Conservation (phyloP, 331 rosid genomes). For the Erythrophleum ivorense region DNA sequence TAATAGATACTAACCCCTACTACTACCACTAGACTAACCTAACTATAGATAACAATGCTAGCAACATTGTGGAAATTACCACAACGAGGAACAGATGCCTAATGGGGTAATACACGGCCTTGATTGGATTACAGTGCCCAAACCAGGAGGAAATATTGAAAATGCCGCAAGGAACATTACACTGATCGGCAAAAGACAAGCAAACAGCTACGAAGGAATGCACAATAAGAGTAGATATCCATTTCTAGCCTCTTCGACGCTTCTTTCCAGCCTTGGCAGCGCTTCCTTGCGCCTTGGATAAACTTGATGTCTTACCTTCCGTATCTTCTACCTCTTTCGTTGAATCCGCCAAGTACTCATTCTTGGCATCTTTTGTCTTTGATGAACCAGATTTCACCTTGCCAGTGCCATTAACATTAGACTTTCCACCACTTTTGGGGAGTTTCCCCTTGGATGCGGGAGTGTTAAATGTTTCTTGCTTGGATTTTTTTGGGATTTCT, state of each 20-base stretch:
- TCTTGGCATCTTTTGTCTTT: slow-evolving; percentile 53
- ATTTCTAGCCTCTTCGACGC: slow-evolving; percentile 61
- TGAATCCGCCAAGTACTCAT: slow-evolving; percentile 48
- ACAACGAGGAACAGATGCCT: slow-evolving; percentile 32
- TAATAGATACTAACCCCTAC: slow-evolving; percentile 47
- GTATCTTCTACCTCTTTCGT: slow-evolving; percentile 44
- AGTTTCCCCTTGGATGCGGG: slow-evolving; percentile 60
- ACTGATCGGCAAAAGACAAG: neutral
- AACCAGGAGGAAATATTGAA: slow-evolving; percentile 33
- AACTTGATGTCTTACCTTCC: slow-evolving; percentile 57
- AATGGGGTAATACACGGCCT: slow-evolving; percentile 40
- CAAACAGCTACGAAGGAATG: slow-evolving; percentile 18
- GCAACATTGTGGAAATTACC: neutral
- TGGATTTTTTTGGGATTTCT: slow-evolving; percentile 61
- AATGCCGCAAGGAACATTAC: slow-evolving; percentile 11
- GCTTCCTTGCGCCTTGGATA: slow-evolving; percentile 56
- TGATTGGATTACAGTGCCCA: slow-evolving; percentile 34
- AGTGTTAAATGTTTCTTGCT: slow-evolving; percentile 55
- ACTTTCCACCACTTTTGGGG: slow-evolving; percentile 54
- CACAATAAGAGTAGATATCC: slow-evolving; percentile 6
- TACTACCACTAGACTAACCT: slow-evolving; percentile 51
- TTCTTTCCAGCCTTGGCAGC: slow-evolving; percentile 74
- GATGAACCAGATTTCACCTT: slow-evolving; percentile 61
- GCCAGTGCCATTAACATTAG: slow-evolving; percentile 51
- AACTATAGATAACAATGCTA: slow-evolving; percentile 51